Base-by-base conservation (phyloP, 768 basidiomycete genomes). In the Russula earlei region DNA sequence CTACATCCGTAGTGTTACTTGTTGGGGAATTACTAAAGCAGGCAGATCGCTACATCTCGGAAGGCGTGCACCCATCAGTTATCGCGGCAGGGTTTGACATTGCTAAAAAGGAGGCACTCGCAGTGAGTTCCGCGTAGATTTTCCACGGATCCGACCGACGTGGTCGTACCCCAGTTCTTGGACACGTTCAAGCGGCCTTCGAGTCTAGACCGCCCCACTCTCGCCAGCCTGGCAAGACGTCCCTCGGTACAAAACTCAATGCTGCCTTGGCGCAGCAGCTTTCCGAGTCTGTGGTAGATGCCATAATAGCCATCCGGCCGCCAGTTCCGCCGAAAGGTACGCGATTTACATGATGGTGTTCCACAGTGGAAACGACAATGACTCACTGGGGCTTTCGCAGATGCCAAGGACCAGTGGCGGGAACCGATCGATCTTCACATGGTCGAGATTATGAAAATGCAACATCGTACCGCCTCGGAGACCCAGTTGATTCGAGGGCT, bases 361-460 rank as follows among this genome's bases (percentile, higher is more conserved):
- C 63, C 58, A 29, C 17, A 54, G 36, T 46, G 50, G 56, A 33
- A 45, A n/a, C n/a, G n/a, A n/a, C n/a, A n/a, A 67, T 63, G 51
- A 55, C 62, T 65, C 62, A 65, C 63, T 44, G 11, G 31, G 10
- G 63, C 51, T 63, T 59, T 62, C 60, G 50, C 62, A 86, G 82
- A 80, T 59, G 70, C 78, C 19, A 72, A 75, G 59, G 83, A 86
- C 66, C 81, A 83, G 63, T 87, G 81, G 77, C 79, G 78, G 51
- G 85, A 93, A 63, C 92, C 94, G 48, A 94, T 98, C 67, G 96
- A 99, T 75, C 77, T 99, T 54, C 95, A 98, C 73, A 99, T 99
- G 96, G 76, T 99, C 49, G 96, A 99, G 73, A 85, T 98, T 60
- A 98, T 98, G 96, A 98, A 98, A 76, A 99, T 99, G 96, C 95